These are phyloP conservation scores for Paecilomyces dactylethromorphus DNA, from an alignment of 2,329 filamentous ascomycete species.

Conservation along the genomic window DNA sequence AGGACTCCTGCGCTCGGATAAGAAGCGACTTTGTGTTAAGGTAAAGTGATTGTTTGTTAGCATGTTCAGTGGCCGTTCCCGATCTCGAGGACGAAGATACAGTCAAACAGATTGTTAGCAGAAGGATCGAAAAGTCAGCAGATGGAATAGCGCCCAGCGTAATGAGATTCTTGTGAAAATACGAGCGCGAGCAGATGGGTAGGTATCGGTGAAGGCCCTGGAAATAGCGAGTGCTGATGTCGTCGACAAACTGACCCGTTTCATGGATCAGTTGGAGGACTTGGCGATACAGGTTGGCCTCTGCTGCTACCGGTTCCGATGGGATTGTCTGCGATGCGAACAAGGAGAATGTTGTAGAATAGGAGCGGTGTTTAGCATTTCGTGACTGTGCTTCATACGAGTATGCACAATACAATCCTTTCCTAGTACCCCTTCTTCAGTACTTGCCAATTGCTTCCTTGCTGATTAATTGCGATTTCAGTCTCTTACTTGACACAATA, in stretches of 20 bases:
- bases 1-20: constrained; percentile 14
- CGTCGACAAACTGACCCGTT: constrained; percentile 14
- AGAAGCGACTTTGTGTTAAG: constrained; percentile 16
- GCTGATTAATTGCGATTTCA: too few relatives aligned
- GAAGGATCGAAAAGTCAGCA: constrained; percentile 16
- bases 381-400: too few relatives aligned
- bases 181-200: constrained; percentile 19
- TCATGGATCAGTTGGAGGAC: constrained; percentile 3
- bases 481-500: constrained; percentile 4
- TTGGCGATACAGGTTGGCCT: not conserved
- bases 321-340: not conserved
- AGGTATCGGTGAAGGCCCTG: constrained; percentile 16
- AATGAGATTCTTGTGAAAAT: constrained; percentile 17
- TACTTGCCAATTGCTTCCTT: not conserved
- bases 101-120: constrained; percentile 18
- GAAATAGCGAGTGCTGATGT: constrained; percentile 22
- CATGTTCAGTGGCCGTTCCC: not conserved
- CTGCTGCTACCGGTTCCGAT: not conserved
- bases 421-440: not conserved
- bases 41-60: constrained; percentile 10
- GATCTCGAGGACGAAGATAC: not conserved
- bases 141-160: constrained; percentile 7
- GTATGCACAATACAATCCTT: not conserved
- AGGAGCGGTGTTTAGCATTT: too few relatives aligned
- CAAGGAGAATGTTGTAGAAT: too few relatives aligned